phyloP scores from a whole-genome alignment of 768 basidiomycete species.

The Solioccasus polychromus region DNA sequence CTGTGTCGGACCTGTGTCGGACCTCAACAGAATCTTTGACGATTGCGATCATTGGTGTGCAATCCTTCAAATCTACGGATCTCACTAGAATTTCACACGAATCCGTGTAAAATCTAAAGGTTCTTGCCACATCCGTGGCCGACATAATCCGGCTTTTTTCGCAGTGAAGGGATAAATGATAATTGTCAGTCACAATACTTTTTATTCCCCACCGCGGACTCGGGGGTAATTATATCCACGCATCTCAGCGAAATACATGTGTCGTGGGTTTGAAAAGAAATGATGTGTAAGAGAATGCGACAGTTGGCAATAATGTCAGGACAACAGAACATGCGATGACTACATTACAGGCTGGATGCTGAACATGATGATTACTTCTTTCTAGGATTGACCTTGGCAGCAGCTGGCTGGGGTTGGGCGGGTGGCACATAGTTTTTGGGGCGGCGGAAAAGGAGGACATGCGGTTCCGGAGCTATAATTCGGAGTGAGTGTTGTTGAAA shows the following conservation, averaged over 20 bases:
- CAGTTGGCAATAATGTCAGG: constrained; percentile 18
- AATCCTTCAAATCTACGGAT: neutral
- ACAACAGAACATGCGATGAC: constrained; percentile 21
- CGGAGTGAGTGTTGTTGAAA: constrained; percentile 11
- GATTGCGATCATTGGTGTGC: neutral
- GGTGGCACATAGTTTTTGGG: constrained; percentile 63
- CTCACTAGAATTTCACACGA: neutral
- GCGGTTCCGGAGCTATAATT: constrained; percentile 78
- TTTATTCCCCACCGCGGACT: constrained; percentile 8
- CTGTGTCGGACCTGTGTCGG: neutral
- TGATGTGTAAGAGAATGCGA: constrained; percentile 9
- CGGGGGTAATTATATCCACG: constrained; percentile 6
- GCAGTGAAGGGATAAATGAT: too few species aligned
- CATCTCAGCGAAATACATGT: constrained; percentile 7
- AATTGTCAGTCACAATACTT: constrained; percentile 9
- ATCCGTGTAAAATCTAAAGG: neutral
- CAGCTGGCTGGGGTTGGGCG: constrained; percentile 40
- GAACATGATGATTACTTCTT: constrained; percentile 35
- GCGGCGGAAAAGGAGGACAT: constrained; percentile 91
- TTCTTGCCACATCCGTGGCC: neutral
- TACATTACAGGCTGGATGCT: constrained; percentile 11
- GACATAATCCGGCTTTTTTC: neutral
- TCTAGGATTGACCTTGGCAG: constrained; percentile 39
- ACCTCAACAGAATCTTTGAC: neutral
- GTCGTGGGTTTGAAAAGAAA: constrained; percentile 7